A percentile compares a stretch with the other conserved stretches of the same genome.
These are phyloP conservation scores for Venturia aucupariae DNA, from an alignment of 2,329 filamentous ascomycete species.

Conservation along the genomic window DNA sequence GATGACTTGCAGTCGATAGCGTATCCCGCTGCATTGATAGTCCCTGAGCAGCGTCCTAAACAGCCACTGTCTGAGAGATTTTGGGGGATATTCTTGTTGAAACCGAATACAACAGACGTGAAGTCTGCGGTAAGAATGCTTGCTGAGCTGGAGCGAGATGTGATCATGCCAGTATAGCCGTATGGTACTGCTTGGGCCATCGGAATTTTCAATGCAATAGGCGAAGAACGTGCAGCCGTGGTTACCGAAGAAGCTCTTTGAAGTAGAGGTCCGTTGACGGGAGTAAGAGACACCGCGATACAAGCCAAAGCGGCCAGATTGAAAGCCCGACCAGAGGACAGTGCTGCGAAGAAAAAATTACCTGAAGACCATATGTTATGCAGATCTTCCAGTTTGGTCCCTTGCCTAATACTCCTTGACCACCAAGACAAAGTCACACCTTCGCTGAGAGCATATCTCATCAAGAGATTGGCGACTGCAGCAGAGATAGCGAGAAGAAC, in stretches of 20 bases:
- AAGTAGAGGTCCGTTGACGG: constrained; percentile 5
- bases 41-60: neutral
- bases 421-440: neutral
- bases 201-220: neutral
- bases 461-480: neutral
- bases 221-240: neutral
- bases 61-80: neutral
- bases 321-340: neutral
- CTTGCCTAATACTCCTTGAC: neutral
- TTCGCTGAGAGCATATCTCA: neutral
- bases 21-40: neutral
- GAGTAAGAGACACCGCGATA: neutral
- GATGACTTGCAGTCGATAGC: neutral
- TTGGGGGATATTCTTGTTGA: neutral
- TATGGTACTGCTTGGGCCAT: neutral
- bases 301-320: neutral
- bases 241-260: neutral
- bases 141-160: neutral
- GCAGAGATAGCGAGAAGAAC: constrained; percentile 7
- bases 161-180: constrained; percentile 6
- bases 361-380: constrained; percentile 1
- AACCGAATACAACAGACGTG: neutral
- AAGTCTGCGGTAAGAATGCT: neutral
- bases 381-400: neutral
- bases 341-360: neutral